Base-by-base conservation (phyloP, 352 stramenopile species). In the Phytopythium litorale region DNA sequence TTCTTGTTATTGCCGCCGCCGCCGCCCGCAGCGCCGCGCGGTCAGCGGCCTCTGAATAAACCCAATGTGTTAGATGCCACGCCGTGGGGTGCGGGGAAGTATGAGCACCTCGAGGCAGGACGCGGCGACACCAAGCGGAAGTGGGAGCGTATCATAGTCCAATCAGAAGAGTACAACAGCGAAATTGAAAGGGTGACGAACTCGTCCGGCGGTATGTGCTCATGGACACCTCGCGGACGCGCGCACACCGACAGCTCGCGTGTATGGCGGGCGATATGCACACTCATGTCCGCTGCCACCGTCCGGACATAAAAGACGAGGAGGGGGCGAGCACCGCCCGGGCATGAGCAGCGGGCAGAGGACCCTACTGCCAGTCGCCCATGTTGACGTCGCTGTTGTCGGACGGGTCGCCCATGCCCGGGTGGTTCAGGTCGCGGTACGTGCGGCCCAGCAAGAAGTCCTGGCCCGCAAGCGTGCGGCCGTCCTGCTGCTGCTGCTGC, bases 311-410 rank as follows among this genome's bases (percentile, higher is more conserved):
- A 3, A 28, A 28, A 28, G 25, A 28, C 25, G 3, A 28, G 3
- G 25, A 28, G 25, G 25, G 25, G 25, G 25, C 25, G 25, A 28
- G 25, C 25, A 28, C 25, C 25, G 25, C 25, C 25, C 25, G 25
- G 25, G 25, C 25, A 28, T 28, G 25, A 28, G 3, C 25, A 28
- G 25, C 25, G 25, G 25, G 25, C 25, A 28, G 25, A 33, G 13
- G 9, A 3, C 9, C 55, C 13, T 52, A 84, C 48, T 79, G 68
- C 78, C 80, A 89, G 45, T 88, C 74, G 56, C 71, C 67, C 78
- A 89, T 87, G 60, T 88, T 74, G 35, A 86, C 77, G 56, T 86
- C 71, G 49, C 71, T 72, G 33, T 71, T 61, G 48, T 79, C 74
- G 7, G 75, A 65, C 23, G 75, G 76, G 45, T 88, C 75, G n/a